Evolutionary conservation across 768 basidiomycete species (phyloP).

Genomic region (Clavulina sp.): DNA sequence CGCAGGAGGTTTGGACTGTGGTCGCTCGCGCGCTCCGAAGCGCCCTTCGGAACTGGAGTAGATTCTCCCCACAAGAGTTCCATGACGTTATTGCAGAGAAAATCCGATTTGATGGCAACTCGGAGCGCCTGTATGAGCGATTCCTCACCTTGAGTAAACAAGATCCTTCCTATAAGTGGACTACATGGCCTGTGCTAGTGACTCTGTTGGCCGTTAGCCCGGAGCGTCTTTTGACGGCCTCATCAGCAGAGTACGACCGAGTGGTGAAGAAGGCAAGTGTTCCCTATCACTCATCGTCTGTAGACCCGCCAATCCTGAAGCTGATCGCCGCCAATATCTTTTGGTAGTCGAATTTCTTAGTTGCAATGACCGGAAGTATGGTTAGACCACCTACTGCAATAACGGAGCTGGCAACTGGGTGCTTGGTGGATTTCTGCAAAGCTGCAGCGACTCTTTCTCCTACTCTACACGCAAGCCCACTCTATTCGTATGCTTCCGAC

Average conservation of each 20-base stretch:
- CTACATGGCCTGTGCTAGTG: slow-evolving; percentile 67
- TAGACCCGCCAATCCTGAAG: too few relatives aligned
- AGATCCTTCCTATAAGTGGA: slow-evolving; percentile 22
- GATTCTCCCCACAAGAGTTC: slow-evolving; percentile 59
- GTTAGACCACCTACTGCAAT: slow-evolving; percentile 36
- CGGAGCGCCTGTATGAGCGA: slow-evolving; percentile 75
- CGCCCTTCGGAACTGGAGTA: slow-evolving; percentile 85
- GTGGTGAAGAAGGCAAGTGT: not conserved
- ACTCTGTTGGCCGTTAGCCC: slow-evolving; percentile 57
- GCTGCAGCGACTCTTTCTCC: slow-evolving; percentile 38
- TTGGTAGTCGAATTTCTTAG: slow-evolving; percentile 23
- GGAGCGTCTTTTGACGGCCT: slow-evolving; percentile 44
- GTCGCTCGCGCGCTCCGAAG: slow-evolving; percentile 55
- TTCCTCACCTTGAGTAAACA: slow-evolving; percentile 31
- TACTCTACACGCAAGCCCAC: slow-evolving; percentile 37
- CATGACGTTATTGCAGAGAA: slow-evolving; percentile 47
- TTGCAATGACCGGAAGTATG: slow-evolving; percentile 26
- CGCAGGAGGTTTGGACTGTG: slow-evolving; percentile 49
- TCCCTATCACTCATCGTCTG: too few relatives aligned
- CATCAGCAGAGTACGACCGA: not conserved
- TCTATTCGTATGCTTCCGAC: slow-evolving; percentile 50
- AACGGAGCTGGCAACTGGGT: slow-evolving; percentile 49
- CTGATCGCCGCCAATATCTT: too few relatives aligned
- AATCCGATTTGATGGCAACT: slow-evolving; percentile 56
- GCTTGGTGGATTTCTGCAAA: slow-evolving; percentile 60